Percentiles rank a stretch among this genome's conserved stretches.
Evolutionary conservation across 2,329 filamentous ascomycete genomes (phyloP).

Genomic region (Aspergillus calidoustus): DNA sequence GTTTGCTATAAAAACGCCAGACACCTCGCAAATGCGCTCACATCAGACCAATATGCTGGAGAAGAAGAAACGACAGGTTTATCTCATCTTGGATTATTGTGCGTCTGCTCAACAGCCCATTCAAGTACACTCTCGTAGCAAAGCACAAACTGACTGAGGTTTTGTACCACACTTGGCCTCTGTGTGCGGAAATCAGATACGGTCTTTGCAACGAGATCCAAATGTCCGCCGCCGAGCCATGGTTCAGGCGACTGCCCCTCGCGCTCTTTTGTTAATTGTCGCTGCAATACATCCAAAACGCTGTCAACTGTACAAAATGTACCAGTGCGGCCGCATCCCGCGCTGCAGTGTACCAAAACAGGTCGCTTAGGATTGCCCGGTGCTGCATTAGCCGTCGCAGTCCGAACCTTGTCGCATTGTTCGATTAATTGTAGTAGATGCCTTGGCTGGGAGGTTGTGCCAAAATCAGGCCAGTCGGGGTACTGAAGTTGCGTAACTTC

Average conservation of each 20-base stretch:
- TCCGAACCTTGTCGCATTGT: slow-evolving; percentile 72
- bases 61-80: background rate
- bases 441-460: slow-evolving; percentile 83
- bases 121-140: slow-evolving; percentile 96
- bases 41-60: slow-evolving; percentile 8
- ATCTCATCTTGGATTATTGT: slow-evolving; percentile 2
- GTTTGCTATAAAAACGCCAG: slow-evolving; percentile 6
- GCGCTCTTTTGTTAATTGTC: slow-evolving; percentile 60
- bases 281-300: slow-evolving; percentile 94
- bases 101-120: slow-evolving; percentile 64
- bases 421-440: slow-evolving; percentile 90
- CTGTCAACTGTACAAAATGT: slow-evolving; percentile 97
- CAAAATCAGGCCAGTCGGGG: slow-evolving; percentile 96
- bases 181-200: slow-evolving; percentile 91
- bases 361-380: slow-evolving; percentile 63
- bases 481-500: slow-evolving; percentile 96
- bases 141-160: slow-evolving; percentile 86
- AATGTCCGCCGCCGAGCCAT: slow-evolving; percentile 71
- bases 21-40: slow-evolving; percentile 22
- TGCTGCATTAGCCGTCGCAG: slow-evolving; percentile 36
- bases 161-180: slow-evolving; percentile 95
- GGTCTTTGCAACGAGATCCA: slow-evolving; percentile 82
- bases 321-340: slow-evolving; percentile 92
- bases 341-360: slow-evolving; percentile 91
- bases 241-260: slow-evolving; percentile 42